Conservation (phyloP, 108 stramenopile genomes). For the Pseudonitzschia pungens region DNA sequence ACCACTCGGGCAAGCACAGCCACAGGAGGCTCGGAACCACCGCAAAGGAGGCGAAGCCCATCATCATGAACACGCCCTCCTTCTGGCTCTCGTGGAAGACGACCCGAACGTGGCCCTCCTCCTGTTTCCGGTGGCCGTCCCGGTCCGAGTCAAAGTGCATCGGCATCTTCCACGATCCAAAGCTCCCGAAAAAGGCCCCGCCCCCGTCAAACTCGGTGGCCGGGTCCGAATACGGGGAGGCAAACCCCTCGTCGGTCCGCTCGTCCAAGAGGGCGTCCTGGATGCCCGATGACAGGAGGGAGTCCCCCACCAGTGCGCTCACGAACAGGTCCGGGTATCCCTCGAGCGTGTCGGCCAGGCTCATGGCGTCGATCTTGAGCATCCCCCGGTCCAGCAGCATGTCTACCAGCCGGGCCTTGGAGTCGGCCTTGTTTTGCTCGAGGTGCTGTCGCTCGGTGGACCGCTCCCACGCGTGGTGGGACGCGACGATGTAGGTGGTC, state of each 20-base stretch:
- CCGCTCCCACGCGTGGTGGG: conserved; percentile 46
- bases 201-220: neutral
- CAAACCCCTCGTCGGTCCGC: conserved; percentile 13
- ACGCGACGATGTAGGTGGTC: conserved; percentile 54
- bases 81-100: conserved; percentile 50
- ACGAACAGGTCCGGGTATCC: conserved; percentile 84
- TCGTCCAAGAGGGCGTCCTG: conserved; percentile 19
- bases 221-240: neutral
- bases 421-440: conserved; percentile 40
- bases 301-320: conserved; percentile 66
- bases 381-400: conserved; percentile 63
- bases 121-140: neutral
- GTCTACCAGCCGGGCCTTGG: conserved; percentile 75
- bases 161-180: conserved; percentile 28
- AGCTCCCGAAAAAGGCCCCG: conserved; percentile 3
- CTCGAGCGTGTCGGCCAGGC: conserved; percentile 80
- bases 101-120: conserved; percentile 15
- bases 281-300: conserved; percentile 30
- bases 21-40: conserved; percentile 60
- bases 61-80: conserved; percentile 76
- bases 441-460: conserved; percentile 39
- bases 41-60: conserved; percentile 65
- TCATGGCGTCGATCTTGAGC: conserved; percentile 88
- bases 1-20: conserved; percentile 33
- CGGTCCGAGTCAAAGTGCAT: conserved; percentile 13